A percentile compares a stretch with the other conserved stretches of the same genome.
Conservation (phyloP, 768 basidiomycete genomes). For the Amanita exitialis region DNA sequence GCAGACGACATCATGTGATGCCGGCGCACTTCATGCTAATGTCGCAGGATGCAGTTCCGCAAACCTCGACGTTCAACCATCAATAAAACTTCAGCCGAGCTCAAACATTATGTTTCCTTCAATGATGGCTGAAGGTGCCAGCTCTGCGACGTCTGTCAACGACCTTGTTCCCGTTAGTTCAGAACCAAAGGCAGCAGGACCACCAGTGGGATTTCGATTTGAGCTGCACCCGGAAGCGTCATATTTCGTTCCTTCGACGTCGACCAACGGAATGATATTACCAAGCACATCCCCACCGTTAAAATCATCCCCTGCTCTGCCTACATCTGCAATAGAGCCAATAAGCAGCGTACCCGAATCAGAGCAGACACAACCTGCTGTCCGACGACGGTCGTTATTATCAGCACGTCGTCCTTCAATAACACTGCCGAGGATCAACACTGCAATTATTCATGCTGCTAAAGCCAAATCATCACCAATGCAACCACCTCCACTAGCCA, state of each 20-base stretch:
- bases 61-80: neutral
- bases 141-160: neutral
- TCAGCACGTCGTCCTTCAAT: constrained; percentile 9
- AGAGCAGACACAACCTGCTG: neutral
- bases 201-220: neutral
- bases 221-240: neutral
- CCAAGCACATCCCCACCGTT: constrained; percentile 8
- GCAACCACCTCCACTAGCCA: constrained; percentile 28
- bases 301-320: constrained; percentile 12
- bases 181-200: neutral
- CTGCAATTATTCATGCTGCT: constrained; percentile 7
- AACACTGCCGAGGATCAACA: constrained; percentile 15
- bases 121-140: neutral
- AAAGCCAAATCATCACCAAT: constrained; percentile 18
- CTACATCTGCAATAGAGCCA: neutral
- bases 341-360: neutral
- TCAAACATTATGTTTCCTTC: neutral
- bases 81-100: neutral
- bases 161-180: neutral
- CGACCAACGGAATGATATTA: constrained; percentile 5
- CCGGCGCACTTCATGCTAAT: neutral
- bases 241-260: constrained; percentile 1
- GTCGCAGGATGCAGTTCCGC: neutral
- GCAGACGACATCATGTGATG: neutral
- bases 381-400: neutral